Evolutionary conservation across 2,329 filamentous ascomycete genomes (phyloP).

Genomic region (Eutypa lata): DNA sequence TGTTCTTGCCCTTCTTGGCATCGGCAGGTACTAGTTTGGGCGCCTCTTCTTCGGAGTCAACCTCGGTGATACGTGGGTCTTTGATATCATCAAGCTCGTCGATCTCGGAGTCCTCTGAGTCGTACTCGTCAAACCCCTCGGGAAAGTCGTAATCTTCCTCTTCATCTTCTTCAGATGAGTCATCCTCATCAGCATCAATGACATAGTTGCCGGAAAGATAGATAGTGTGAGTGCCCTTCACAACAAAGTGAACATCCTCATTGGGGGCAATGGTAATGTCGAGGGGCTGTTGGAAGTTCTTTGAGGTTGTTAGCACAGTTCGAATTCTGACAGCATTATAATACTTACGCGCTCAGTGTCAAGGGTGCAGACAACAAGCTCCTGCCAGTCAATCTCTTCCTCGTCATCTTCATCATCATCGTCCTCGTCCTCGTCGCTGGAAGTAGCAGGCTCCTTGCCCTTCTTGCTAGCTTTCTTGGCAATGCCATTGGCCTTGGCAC

Average conservation of each 20-base stretch:
- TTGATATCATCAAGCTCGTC: constrained; percentile 77
- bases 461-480: constrained; percentile 64
- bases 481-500: constrained; percentile 57
- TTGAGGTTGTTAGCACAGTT: constrained; percentile 23
- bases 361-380: constrained; percentile 93
- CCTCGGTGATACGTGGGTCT: constrained; percentile 78
- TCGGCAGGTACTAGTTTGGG: constrained; percentile 55
- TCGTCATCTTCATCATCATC: constrained; percentile 58
- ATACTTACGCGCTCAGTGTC: constrained; percentile 80
- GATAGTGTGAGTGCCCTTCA: constrained; percentile 83
- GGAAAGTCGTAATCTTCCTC: constrained; percentile 79
- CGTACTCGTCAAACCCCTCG: constrained; percentile 67
- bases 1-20: constrained; percentile 79
- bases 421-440: constrained; percentile 41
- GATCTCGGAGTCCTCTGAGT: constrained; percentile 65
- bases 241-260: constrained; percentile 89
- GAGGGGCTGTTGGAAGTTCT: constrained; percentile 94
- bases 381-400: constrained; percentile 72
- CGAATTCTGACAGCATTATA: constrained; percentile 3
- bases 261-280: constrained; percentile 88
- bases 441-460: constrained; percentile 65
- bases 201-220: constrained; percentile 97
- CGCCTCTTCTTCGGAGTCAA: constrained; percentile 72
- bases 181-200: constrained; percentile 63
- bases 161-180: constrained; percentile 59